These are phyloP conservation scores for Ricinus communis DNA, from an alignment of 345 rosid genomes.

Conservation along the genomic window DNA sequence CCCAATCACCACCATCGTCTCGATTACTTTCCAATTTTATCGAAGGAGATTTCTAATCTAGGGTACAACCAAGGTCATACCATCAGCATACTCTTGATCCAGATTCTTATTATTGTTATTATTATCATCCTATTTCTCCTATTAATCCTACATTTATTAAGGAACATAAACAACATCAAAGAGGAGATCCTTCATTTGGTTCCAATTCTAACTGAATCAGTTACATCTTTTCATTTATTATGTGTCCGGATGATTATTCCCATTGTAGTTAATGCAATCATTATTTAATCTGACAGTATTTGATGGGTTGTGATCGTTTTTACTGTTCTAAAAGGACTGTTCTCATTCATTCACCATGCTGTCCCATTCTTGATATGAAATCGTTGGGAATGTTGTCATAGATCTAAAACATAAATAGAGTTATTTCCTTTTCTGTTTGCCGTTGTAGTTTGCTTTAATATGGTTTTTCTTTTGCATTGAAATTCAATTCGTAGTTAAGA, in stretches of 20 bases:
- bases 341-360: slow-evolving; percentile 1
- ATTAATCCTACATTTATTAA: slow-evolving; percentile 49
- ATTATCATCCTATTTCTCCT: slow-evolving; percentile 32
- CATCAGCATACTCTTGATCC: slow-evolving; percentile 18
- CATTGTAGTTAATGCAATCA: not conserved
- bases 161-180: slow-evolving; percentile 29
- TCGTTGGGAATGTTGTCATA: too few species aligned
- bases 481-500: not conserved
- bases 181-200: slow-evolving; percentile 32
- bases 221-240: too few species aligned
- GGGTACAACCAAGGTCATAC: slow-evolving; percentile 34
- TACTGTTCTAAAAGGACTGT: not conserved
- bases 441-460: not conserved
- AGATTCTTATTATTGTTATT: not conserved
- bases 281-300: not conserved
- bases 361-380: not conserved
- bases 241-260: not conserved
- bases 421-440: not conserved
- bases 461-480: not conserved
- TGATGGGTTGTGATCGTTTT: not conserved
- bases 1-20: slow-evolving; percentile 23
- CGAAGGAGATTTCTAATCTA: slow-evolving; percentile 19
- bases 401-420: slow-evolving; percentile 5
- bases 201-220: slow-evolving; percentile 25
- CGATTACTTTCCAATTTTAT: slow-evolving; percentile 22